Conservation (phyloP, 202 grass and related monocot genomes). For the Musa balbisiana region DNA sequence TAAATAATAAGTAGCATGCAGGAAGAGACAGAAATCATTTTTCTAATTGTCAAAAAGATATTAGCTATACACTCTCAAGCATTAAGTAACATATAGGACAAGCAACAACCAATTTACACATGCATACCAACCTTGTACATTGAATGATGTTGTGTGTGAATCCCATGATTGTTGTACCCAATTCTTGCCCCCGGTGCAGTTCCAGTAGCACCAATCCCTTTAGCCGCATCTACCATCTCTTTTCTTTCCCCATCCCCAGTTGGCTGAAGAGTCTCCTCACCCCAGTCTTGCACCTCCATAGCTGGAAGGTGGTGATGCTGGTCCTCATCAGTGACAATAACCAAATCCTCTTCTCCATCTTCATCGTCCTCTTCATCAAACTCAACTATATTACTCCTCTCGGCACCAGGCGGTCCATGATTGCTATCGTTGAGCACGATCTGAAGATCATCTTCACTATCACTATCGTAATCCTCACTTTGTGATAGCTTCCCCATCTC, state of each 20-base stretch:
- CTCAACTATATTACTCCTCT: conserved; percentile 14
- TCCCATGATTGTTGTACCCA: conserved; percentile 67
- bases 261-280: conserved; percentile 39
- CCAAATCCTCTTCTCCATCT: conserved; percentile 69
- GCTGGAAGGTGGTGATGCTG: conserved; percentile 51
- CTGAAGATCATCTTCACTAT: conserved; percentile 95
- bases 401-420: conserved; percentile 28
- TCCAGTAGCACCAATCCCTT: conserved; percentile 25
- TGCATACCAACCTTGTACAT: conserved; percentile 82
- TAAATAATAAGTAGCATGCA: neutral
- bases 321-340: conserved; percentile 59
- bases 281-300: conserved; percentile 83
- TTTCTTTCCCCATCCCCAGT: conserved; percentile 61
- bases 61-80: no score
- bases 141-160: conserved; percentile 84
- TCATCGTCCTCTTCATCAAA: conserved; percentile 64
- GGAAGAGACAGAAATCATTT: neutral
- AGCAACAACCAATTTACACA: neutral
- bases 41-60: no score
- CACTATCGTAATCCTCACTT: conserved; percentile 83
- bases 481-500: conserved; percentile 23
- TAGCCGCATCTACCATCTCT: conserved; percentile 51
- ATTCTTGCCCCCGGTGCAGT: conserved; percentile 34
- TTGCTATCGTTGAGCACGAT: conserved; percentile 94
- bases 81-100: neutral